Conservation (phyloP, 78 protist genomes). For the Anaeramoeba ignava region DNA sequence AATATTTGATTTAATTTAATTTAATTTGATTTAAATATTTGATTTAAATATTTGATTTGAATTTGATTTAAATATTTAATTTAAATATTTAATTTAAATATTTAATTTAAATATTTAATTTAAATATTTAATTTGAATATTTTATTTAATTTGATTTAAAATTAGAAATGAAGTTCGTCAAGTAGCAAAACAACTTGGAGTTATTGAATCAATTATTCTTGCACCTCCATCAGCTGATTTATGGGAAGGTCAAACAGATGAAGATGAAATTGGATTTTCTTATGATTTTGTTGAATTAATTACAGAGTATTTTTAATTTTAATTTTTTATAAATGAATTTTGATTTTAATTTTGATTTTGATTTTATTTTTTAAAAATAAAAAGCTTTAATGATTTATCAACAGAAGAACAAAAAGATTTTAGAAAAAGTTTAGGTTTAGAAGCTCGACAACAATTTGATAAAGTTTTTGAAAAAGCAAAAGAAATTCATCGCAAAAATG, state of each 20-base stretch:
- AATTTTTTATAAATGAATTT: too few relatives aligned
- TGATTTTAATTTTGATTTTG: too few relatives aligned
- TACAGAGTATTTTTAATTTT: background rate
- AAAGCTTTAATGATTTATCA: too few relatives aligned
- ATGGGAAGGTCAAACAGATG: slow-evolving; percentile 3
- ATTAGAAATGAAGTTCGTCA: background rate
- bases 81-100: too few relatives aligned
- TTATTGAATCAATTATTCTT: background rate
- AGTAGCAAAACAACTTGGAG: background rate
- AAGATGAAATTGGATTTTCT: background rate
- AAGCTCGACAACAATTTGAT: background rate
- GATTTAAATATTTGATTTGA: too few relatives aligned
- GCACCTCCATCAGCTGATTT: slow-evolving; percentile 1
- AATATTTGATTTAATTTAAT: too few relatives aligned
- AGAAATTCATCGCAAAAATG: background rate
- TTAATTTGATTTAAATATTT: too few relatives aligned
- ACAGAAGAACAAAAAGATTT: background rate
- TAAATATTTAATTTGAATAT: too few relatives aligned
- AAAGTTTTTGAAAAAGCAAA: background rate
- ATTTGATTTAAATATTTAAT: too few relatives aligned
- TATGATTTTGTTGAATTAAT: background rate
- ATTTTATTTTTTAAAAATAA: too few relatives aligned
- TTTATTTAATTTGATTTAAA: too few relatives aligned
- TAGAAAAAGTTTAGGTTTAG: background rate
- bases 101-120: too few relatives aligned